Evolutionary conservation across 257 asterid species (phyloP).

Genomic region (Verbascum thapsus): DNA sequence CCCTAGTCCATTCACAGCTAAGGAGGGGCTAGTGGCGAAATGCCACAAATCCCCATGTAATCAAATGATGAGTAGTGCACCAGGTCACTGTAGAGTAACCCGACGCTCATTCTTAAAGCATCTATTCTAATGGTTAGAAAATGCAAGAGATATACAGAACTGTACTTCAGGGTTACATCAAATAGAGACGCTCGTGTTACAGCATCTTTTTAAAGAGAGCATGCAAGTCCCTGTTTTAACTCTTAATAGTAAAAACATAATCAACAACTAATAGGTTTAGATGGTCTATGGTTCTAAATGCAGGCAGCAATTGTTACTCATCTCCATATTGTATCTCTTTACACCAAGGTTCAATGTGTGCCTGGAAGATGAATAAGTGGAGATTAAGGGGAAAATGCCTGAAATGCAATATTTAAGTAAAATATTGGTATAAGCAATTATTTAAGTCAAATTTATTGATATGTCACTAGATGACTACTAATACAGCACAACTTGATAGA

Average conservation of each 20-base stretch:
- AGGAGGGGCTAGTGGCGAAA: too few species aligned
- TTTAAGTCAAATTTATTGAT: conserved; percentile 2
- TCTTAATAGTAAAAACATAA: conserved; percentile 5
- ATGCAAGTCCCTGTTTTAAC: conserved; percentile 1
- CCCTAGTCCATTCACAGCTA: too few species aligned
- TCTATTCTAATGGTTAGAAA: neutral
- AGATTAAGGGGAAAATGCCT: neutral
- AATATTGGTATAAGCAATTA: too few species aligned
- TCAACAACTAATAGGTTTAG: neutral
- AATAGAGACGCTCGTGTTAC: neutral
- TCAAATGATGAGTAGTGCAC: too few species aligned
- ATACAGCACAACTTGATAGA: conserved; percentile 17
- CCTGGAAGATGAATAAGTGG: conserved; percentile 10
- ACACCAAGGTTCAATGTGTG: neutral
- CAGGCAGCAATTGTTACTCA: neutral
- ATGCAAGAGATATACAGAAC: conserved; percentile 3
- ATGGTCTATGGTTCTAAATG: conserved; percentile 3
- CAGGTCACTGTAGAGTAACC: too few species aligned
- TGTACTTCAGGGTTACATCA: neutral
- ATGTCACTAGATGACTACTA: neutral
- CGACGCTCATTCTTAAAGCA: neutral
- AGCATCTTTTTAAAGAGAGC: conserved; percentile 5
- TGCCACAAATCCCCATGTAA: too few species aligned
- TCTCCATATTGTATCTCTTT: conserved; percentile 1
- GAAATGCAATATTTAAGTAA: neutral